Percentiles rank a stretch among this genome's conserved stretches.
Conservation (phyloP, 2,329 filamentous ascomycete species). For the Ceratocystis papillata region DNA sequence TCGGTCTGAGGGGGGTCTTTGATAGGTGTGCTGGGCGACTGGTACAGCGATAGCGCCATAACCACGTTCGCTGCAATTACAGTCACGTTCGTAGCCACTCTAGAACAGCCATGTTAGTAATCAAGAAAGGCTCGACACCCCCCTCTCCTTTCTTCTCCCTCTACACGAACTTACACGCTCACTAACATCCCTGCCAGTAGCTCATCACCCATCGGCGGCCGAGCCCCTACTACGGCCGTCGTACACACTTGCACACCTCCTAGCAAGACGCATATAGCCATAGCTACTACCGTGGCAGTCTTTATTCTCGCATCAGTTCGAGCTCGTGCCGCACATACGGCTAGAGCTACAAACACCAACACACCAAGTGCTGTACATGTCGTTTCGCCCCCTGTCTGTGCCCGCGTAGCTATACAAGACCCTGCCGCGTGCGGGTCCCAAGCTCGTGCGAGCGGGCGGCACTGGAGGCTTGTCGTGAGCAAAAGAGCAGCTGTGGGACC, state of each 20-base stretch:
- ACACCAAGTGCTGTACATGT: conserved; percentile 33
- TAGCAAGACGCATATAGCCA: background rate
- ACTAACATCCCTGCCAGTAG: conserved; percentile 31
- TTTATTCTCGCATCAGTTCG: background rate
- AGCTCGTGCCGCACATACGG: conserved; percentile 29
- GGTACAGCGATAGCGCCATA: background rate
- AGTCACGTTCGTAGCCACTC: conserved; percentile 33
- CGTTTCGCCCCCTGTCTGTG: conserved; percentile 32
- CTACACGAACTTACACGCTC: conserved; percentile 28
- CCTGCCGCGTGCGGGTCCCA: conserved; percentile 31
- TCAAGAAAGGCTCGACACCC: background rate
- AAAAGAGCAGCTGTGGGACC: conserved; percentile 31
- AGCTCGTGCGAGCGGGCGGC: conserved; percentile 33
- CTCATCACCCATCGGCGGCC: conserved; percentile 29
- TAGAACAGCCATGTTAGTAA: conserved; percentile 17
- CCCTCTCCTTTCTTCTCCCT: background rate
- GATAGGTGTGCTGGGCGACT: too few relatives aligned
- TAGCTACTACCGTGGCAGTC: conserved; percentile 25
- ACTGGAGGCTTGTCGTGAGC: conserved; percentile 32
- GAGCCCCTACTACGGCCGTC: conserved; percentile 26
- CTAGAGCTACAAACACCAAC: conserved; percentile 33
- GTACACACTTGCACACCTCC: background rate
- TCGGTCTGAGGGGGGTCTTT: conserved; percentile 24
- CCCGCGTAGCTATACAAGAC: conserved; percentile 30
- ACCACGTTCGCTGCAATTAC: conserved; percentile 34